These are phyloP conservation scores for Phlebopus sp. DNA, from an alignment of 1,284 basidiomycete species.

Conservation along the genomic window DNA sequence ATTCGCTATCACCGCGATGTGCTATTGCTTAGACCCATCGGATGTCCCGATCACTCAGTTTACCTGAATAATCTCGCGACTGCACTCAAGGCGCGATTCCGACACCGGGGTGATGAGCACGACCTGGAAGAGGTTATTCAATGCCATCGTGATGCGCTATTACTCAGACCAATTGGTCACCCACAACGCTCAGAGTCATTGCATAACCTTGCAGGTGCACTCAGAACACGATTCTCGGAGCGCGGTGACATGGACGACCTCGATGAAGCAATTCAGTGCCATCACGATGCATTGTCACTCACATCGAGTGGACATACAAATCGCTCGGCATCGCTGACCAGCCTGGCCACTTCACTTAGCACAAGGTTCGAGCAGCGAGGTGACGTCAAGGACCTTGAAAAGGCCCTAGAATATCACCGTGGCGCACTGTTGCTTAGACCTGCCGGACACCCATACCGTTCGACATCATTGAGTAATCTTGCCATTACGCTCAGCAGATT, in stretches of 20 bases:
- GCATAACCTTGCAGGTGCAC: constrained; percentile 2
- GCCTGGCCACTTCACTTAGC: background rate
- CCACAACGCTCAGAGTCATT: background rate
- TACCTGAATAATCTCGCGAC: constrained; percentile 20
- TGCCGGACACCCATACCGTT: too few relatives aligned
- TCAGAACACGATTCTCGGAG: background rate
- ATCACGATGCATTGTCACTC: too few relatives aligned
- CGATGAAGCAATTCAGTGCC: too few relatives aligned
- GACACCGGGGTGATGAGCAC: background rate
- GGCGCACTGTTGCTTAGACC: too few relatives aligned
- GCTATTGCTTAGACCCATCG: constrained; percentile 15
- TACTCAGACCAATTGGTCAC: background rate
- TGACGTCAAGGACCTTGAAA: background rate
- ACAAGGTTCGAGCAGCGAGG: background rate
- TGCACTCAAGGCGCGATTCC: constrained; percentile 15
- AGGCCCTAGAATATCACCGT: too few relatives aligned
- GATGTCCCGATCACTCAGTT: constrained; percentile 17
- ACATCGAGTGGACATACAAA: too few relatives aligned
- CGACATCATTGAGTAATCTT: too few relatives aligned
- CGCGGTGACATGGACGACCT: background rate
- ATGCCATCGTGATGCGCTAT: background rate
- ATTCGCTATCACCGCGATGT: background rate
- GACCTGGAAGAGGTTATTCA: background rate
- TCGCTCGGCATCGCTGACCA: background rate
- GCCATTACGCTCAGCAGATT: too few relatives aligned